Base-by-base conservation (phyloP, 257 asterid species). In the Mitragyna speciosa region DNA sequence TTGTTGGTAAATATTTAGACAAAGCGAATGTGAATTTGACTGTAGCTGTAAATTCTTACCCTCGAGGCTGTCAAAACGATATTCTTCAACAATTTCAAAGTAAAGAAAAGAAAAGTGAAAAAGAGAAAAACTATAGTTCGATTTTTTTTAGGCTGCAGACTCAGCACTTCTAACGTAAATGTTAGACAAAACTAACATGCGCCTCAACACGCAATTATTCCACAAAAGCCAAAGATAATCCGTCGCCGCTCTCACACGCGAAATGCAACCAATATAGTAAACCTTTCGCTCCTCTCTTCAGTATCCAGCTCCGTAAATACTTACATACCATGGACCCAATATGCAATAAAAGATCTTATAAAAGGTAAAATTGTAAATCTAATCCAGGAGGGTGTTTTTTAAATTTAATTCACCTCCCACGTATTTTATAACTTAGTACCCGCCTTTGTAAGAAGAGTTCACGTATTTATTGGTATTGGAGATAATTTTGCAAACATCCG, bases 201-300 rank as follows among this genome's bases (percentile, higher is more conserved):
- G 82, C 78, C 28, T 0, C 1, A 6, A 72, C 71, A 79, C 78
- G 78, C 81, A 76, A 77, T 81, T 49, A 56, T 54, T 76, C 58
- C 77, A 78, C 58, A n/a, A 19, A 31, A 10, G 41, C 73, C 64
- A 72, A 66, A 75, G 39, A 31, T 36, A 48, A 72, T 82, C 78
- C 82, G 77, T 78, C 75, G 45, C 77, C 2, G 19, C 43, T 43
- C 39, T 61, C 63, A 65, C 78, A 79, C 82, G 78, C 69, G 83
- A 79, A 65, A 81, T 72, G 43, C 73, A 80, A 65, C 63, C 79
- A 39, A 0, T 26, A n/a, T n/a, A n/a, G 9, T 48, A 26, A 63
- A 76, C 66, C 51, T 63, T 28, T 26, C 76, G 30, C 58, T 15
- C 17, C 41, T 68, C 76, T 24, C 5, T 33, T 51, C 70, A 1